phyloP scores from a whole-genome alignment of 768 basidiomycete species.

The Neoboletus magnificus region DNA sequence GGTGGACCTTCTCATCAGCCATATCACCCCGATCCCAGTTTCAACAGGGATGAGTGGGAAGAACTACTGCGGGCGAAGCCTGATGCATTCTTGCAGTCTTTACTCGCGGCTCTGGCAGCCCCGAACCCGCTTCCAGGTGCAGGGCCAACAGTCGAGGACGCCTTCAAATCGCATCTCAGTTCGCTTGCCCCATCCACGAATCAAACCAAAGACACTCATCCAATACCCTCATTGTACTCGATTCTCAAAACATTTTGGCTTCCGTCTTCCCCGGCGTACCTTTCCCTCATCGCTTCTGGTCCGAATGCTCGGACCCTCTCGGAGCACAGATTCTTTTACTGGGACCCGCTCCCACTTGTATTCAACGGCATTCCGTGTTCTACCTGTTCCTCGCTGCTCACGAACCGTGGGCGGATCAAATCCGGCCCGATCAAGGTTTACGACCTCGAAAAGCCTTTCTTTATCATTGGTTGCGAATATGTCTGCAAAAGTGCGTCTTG shows the following conservation, averaged over 20 bases:
- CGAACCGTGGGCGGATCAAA: constrained; percentile 68
- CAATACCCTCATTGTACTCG: constrained; percentile 70
- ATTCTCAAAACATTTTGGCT: constrained; percentile 84
- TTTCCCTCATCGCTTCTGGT: constrained; percentile 69
- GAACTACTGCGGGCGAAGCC: constrained; percentile 55
- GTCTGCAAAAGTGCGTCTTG: constrained; percentile 56
- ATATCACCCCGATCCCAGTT: constrained; percentile 47
- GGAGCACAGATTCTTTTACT: constrained; percentile 79
- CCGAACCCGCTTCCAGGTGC: constrained; percentile 61
- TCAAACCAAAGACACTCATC: constrained; percentile 41
- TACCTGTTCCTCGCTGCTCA: constrained; percentile 53
- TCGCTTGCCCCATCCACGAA: constrained; percentile 53
- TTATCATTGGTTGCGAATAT: constrained; percentile 83
- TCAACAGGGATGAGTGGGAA: constrained; percentile 63
- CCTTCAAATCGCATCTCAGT: constrained; percentile 72
- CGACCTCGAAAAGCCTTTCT: constrained; percentile 77
- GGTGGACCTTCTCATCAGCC: constrained; percentile 23
- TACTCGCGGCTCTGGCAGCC: constrained; percentile 56
- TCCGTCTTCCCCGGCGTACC: constrained; percentile 73
- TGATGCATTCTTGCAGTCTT: constrained; percentile 52
- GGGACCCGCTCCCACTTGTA: constrained; percentile 80
- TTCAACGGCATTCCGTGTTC: constrained; percentile 82
- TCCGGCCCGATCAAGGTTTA: constrained; percentile 76
- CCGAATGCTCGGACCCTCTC: constrained; percentile 66
- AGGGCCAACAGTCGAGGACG: constrained; percentile 68